A percentile compares a stretch with the other conserved stretches of the same genome.
phyloP scores from a whole-genome alignment of 108 stramenopile species.

The Poteriospumella lacustris region DNA sequence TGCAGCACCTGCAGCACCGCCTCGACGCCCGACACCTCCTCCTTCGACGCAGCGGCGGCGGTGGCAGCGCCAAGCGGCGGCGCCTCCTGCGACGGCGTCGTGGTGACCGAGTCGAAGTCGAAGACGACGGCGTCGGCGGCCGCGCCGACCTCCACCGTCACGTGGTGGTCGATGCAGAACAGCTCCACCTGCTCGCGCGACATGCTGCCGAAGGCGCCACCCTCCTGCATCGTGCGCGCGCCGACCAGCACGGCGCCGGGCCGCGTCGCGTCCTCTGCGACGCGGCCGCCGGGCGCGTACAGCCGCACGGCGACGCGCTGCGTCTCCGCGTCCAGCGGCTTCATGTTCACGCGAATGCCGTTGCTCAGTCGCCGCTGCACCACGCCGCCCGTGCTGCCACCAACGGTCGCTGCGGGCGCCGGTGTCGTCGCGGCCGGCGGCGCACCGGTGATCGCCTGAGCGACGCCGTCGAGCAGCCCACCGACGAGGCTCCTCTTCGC shows the following conservation, averaged over 20 bases:
- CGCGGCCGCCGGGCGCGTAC: constrained; percentile 79
- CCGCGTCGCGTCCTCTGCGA: constrained; percentile 68
- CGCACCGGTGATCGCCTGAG: too few relatives aligned
- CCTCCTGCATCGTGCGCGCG: constrained; percentile 95
- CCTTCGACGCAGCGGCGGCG: constrained; percentile 70
- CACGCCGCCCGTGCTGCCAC: too few relatives aligned
- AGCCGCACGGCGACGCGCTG: constrained; percentile 80
- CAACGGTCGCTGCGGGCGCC: too few relatives aligned
- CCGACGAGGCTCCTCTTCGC: constrained; percentile 20
- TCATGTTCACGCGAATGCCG: constrained; percentile 40
- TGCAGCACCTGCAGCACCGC: constrained; percentile 83
- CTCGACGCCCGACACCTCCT: constrained; percentile 84
- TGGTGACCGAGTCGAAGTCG: constrained; percentile 92
- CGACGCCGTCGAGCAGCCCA: too few relatives aligned
- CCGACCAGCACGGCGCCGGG: constrained; percentile 71
- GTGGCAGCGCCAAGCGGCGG: constrained; percentile 62
- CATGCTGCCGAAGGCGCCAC: constrained; percentile 85
- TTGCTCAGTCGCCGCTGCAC: background rate
- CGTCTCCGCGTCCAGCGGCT: constrained; percentile 21
- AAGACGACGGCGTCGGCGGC: constrained; percentile 80
- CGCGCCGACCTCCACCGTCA: constrained; percentile 94
- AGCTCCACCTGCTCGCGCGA: constrained; percentile 94
- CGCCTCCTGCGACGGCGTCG: constrained; percentile 32
- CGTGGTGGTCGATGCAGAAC: constrained; percentile 68
- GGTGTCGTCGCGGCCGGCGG: too few relatives aligned